Evolutionary conservation across 2,329 filamentous ascomycete species (phyloP), one percentile per base, ranked within the genome.

Genomic region (Calonectria ilicicola): DNA sequence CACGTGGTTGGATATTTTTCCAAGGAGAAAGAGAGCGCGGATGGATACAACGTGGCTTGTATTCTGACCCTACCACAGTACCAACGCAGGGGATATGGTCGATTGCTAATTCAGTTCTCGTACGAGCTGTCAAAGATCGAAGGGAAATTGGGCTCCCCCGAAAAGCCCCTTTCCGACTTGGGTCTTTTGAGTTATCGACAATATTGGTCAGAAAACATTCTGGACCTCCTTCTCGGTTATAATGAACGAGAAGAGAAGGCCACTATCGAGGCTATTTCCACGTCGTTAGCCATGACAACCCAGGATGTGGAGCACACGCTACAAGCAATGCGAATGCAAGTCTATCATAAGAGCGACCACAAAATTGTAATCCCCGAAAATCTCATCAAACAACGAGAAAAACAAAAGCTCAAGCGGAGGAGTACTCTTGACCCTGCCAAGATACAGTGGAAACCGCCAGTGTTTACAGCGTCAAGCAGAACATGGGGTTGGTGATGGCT

Each of bases 1-100:
- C 97, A 98, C 81, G 90, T 99, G 63, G 94, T 99, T n/a, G 97
- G 97, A n/a, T 99, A 98, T 82, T 99, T 99, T 84, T 98, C 94
- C 69, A 99, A 99, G 83, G 97, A 99, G 84, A 99, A 99, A 79
- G 97, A 99, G 84, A 96, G 94, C 46, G 95, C 95, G 0, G 97
- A 99, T 80, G 95, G 94, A 35, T 99, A 98, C 89, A 99, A 99
- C 81, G 93, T 99, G 38, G 97, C 97, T 5, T 99, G 97, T 90
- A 99, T 99, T 82, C 88, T 99, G 72, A 99, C 97, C 0, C 88
- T 99, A 4, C 97, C 97, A 0, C 97, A 99, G 82, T 98, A 97
- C 79, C 97, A 99, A 84, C 92, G 97, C 27, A 97, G 97, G 81
- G 97, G 97, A 0, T 98, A 97, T 79, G 97, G 97, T 27, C 93